Evolutionary conservation across 805 yeast species (phyloP), one percentile per base, ranked within the genome.

Genomic region (Hanseniaspora singularis): DNA sequence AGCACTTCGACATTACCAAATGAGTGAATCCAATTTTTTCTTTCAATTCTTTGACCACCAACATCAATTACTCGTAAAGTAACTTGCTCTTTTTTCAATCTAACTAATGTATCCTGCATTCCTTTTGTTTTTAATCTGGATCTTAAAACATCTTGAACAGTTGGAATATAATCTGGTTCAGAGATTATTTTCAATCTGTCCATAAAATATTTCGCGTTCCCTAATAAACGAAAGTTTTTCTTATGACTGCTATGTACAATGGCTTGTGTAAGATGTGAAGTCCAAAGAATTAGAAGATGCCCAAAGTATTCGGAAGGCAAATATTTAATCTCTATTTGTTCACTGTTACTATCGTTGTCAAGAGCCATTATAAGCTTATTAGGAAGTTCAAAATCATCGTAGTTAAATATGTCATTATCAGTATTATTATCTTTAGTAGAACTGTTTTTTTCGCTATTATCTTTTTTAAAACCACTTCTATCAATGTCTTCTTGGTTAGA

Each of bases 11-110:
- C 96, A 55, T 87, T 86, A 62, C 87, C 95, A 57, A 92, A 92
- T 59, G 95, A 85, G 64, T 92, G 94, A 51, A 92, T 87, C 98
- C 98, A 92, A 63, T 92, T 89, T 58, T 83, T 84, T 46, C 98
- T 77, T 66, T 92, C 98, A 3, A 94, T 78, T 56, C 98, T 71
- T 64, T 92, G 98, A 1, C 96, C 96, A 52, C 96, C 96, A 40
- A 88, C 96, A 62, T 88, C 96, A 57, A 69, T 77, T 55, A 81
- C 68, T 55, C 77, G 83, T 41, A 80, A 65, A 54, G 72, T 71
- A 33, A 79, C 60, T 39, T 54, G 54, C 23, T 76, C 77, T 38
- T 82, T 86, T 12, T 43, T 37, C 75, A 87, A 72, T 50, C 77
- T 77, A 56, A 88, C 83, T 49, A 73, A 70, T 50, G 85, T 78